These are phyloP conservation scores for Cyberlindnera maclurae DNA, from an alignment of 805 yeast species.

Conservation along the genomic window DNA sequence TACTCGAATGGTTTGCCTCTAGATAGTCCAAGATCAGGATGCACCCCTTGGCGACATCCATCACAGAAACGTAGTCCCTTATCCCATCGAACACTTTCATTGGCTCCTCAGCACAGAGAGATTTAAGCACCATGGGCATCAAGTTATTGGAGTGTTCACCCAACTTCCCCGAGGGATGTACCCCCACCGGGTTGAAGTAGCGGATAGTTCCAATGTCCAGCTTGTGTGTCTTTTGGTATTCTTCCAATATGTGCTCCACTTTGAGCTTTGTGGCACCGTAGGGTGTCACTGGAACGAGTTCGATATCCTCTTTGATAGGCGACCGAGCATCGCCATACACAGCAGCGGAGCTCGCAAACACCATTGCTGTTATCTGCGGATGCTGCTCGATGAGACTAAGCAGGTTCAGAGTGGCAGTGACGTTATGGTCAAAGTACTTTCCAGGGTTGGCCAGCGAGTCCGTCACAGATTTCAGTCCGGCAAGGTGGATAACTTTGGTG, in stretches of 20 bases:
- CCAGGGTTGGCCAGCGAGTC: slow-evolving; percentile 66
- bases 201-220: slow-evolving; percentile 49
- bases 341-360: slow-evolving; percentile 75
- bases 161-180: slow-evolving; percentile 72
- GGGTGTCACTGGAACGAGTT: slow-evolving; percentile 59
- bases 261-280: slow-evolving; percentile 67
- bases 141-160: slow-evolving; percentile 83
- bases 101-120: slow-evolving; percentile 39
- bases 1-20: slow-evolving; percentile 18
- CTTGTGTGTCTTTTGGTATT: slow-evolving; percentile 37
- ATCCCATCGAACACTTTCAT: slow-evolving; percentile 71
- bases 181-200: slow-evolving; percentile 82
- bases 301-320: slow-evolving; percentile 51
- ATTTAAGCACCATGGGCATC: slow-evolving; percentile 47
- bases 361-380: slow-evolving; percentile 39
- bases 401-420: slow-evolving; percentile 55
- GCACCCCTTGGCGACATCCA: slow-evolving; percentile 75
- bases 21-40: slow-evolving; percentile 61
- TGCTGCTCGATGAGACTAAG: slow-evolving; percentile 40
- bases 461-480: slow-evolving; percentile 79
- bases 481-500: slow-evolving; percentile 49
- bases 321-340: slow-evolving; percentile 79
- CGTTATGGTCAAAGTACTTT: slow-evolving; percentile 61
- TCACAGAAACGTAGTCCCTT: slow-evolving; percentile 75
- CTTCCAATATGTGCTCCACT: slow-evolving; percentile 41